A percentile compares a stretch with the other conserved stretches of the same genome.
Conservation (phyloP, 2,329 filamentous ascomycete genomes). For the Pseudocercospora vitis region DNA sequence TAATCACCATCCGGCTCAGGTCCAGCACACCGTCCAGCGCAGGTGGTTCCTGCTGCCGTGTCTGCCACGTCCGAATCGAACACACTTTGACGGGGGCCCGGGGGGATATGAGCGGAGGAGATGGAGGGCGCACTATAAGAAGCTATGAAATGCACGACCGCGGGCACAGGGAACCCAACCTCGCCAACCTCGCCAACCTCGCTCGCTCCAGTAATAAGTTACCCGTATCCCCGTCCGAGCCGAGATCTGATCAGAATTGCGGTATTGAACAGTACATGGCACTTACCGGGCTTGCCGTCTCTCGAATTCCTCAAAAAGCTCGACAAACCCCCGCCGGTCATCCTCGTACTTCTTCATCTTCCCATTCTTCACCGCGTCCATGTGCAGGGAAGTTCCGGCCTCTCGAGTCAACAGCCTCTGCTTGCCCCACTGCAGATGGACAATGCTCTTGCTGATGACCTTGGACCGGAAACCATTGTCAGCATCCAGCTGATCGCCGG, state of each 20-base stretch:
- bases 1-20: not conserved
- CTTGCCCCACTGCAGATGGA: constrained; percentile 33
- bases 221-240: not conserved
- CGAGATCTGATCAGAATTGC: too few relatives aligned
- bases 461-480: constrained; percentile 33
- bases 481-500: constrained; percentile 15
- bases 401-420: constrained; percentile 34
- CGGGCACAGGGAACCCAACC: too few relatives aligned
- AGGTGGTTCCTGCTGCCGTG: too few relatives aligned
- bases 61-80: constrained; percentile 4
- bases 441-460: constrained; percentile 32
- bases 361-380: constrained; percentile 29
- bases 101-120: not conserved
- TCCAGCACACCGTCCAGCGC: too few relatives aligned
- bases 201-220: too few relatives aligned
- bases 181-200: not conserved
- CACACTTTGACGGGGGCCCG: not conserved
- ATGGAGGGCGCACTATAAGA: not conserved
- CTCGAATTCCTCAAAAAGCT: constrained; percentile 27
- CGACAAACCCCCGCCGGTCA: constrained; percentile 37
- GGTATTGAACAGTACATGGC: too few relatives aligned
- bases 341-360: constrained; percentile 35
- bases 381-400: constrained; percentile 32
- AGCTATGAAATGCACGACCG: not conserved
- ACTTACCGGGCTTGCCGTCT: not conserved